Evolutionary conservation across 2,329 filamentous ascomycete genomes (phyloP).

Genomic region (Aspergillus pseudoterreus): DNA sequence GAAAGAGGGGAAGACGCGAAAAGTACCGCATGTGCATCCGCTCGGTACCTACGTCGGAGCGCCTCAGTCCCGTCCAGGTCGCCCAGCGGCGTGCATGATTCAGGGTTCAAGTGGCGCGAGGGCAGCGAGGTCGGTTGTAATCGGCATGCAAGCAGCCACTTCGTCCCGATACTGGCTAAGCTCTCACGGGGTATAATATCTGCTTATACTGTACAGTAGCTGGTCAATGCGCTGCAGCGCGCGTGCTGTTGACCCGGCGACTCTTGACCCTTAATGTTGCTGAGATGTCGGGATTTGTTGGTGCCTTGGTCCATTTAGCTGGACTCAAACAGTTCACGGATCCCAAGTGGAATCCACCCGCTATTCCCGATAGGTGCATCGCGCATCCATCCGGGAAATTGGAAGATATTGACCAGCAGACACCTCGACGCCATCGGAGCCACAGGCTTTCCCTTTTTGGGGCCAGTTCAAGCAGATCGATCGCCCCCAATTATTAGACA

Average conservation of each 20-base stretch:
- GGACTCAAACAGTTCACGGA: background rate
- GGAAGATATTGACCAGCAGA: background rate
- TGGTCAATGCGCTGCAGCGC: constrained; percentile 4
- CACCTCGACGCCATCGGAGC: no score
- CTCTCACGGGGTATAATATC: background rate
- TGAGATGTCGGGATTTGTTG: constrained; percentile 7
- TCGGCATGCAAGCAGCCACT: constrained; percentile 3
- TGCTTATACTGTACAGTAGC: background rate
- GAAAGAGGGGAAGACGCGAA: background rate
- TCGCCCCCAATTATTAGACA: background rate
- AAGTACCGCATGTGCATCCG: background rate
- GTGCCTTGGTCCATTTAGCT: constrained; percentile 2
- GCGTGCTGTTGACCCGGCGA: constrained; percentile 1
- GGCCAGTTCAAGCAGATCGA: background rate
- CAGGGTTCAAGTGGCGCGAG: constrained; percentile 1
- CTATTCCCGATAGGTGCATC: background rate
- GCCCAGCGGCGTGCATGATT: background rate
- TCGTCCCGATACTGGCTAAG: constrained; percentile 2
- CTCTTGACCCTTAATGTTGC: background rate
- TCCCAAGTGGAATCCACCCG: constrained; percentile 2
- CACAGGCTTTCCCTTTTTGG: background rate
- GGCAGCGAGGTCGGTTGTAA: constrained; percentile 4
- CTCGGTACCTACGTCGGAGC: background rate
- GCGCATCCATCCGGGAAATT: background rate
- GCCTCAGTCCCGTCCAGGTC: background rate